Percentiles rank a stretch among this genome's conserved stretches.
Conservation (phyloP, 164 flowering plant species). For the Chimonanthus praecox region DNA sequence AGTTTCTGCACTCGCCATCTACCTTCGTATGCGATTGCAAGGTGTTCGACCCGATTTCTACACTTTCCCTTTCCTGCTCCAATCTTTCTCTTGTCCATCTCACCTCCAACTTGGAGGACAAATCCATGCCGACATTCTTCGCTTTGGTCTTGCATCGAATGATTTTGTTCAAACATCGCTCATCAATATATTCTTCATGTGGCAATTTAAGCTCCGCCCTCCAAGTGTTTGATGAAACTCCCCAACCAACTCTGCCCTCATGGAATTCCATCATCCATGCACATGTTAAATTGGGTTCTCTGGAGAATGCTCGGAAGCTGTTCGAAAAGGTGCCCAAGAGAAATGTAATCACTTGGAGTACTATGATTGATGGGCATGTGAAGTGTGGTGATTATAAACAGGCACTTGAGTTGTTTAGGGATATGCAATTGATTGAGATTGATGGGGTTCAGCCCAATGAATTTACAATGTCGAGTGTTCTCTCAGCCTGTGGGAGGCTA, state of each 20-base stretch:
- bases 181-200: conserved; percentile 23
- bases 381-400: conserved; percentile 18
- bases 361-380: conserved; percentile 36
- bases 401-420: conserved; percentile 27
- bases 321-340: conserved; percentile 31
- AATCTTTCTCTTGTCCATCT: conserved; percentile 19
- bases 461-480: conserved; percentile 25
- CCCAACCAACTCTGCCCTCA: conserved; percentile 23
- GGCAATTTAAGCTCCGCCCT: conserved; percentile 20
- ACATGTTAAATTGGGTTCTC: conserved; percentile 15
- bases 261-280: conserved; percentile 34
- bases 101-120: conserved; percentile 15
- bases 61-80: conserved; percentile 37
- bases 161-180: conserved; percentile 24
- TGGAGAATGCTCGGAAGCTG: conserved; percentile 21
- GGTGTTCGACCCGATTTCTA: conserved; percentile 26
- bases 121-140: conserved; percentile 21
- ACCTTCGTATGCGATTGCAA: conserved; percentile 27
- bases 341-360: conserved; percentile 38
- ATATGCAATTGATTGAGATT: conserved; percentile 22
- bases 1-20: conserved; percentile 18
- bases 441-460: conserved; percentile 24
- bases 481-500: conserved; percentile 28
- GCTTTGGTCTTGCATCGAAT: conserved; percentile 17
- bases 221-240: conserved; percentile 27